These are phyloP conservation scores for Saccharomyces hybrid DNA, from an alignment of 1,139 yeast species.

Conservation along the genomic window DNA sequence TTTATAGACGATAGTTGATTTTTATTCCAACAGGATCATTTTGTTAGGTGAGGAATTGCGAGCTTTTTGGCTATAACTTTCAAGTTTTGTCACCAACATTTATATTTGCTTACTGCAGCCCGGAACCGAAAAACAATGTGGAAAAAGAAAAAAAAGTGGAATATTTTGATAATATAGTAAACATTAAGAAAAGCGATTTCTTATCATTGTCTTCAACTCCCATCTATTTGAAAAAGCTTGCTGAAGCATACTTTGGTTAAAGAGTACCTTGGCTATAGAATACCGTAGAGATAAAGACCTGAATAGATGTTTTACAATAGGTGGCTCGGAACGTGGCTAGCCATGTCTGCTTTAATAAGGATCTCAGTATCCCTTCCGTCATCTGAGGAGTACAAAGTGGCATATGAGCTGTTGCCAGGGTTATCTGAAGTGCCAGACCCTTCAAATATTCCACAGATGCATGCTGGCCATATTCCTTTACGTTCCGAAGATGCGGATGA, in stretches of 20 bases:
- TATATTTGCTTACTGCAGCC: background rate
- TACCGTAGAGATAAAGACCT: background rate
- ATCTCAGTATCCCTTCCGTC: conserved; percentile 7
- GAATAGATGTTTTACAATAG: background rate
- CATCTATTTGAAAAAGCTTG: background rate
- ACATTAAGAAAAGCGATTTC: background rate
- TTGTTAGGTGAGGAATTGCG: background rate
- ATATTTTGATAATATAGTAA: background rate
- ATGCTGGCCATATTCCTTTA: conserved; percentile 56
- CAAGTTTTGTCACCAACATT: background rate
- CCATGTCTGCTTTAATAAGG: background rate
- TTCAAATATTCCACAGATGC: conserved; percentile 37
- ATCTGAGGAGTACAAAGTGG: conserved; percentile 18
- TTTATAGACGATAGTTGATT: background rate
- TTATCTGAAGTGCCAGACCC: conserved; percentile 14
- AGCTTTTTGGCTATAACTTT: background rate
- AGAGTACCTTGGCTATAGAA: background rate
- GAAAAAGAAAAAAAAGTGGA: background rate
- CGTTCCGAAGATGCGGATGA: conserved; percentile 32
- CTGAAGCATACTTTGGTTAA: background rate
- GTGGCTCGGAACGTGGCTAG: background rate
- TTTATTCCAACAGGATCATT: background rate
- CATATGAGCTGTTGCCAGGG: conserved; percentile 29
- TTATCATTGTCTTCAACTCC: background rate
- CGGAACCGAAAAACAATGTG: background rate